A percentile compares a stretch with the other conserved stretches of the same genome.
phyloP scores from a whole-genome alignment of 345 rosid genomes.

The Carallia brachiata region DNA sequence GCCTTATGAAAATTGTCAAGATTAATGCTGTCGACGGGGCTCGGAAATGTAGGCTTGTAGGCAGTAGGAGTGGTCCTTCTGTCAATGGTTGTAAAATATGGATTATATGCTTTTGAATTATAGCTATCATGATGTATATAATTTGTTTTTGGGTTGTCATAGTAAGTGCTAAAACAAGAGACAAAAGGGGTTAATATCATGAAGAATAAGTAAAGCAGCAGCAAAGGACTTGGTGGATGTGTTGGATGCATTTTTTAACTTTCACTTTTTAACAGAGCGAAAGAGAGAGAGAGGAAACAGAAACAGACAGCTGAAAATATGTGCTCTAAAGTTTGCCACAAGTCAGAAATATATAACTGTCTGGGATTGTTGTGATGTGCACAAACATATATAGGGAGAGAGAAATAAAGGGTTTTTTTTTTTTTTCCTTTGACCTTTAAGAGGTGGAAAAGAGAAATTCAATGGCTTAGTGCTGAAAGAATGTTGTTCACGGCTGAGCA shows the following conservation, averaged over 20 bases:
- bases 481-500: background rate
- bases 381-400: background rate
- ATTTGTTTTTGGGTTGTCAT: slow-evolving; percentile 1
- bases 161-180: slow-evolving; percentile 21
- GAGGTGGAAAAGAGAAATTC: background rate
- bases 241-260: slow-evolving; percentile 17
- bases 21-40: background rate
- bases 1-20: too few relatives aligned
- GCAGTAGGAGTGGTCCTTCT: background rate
- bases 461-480: background rate
- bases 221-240: slow-evolving; percentile 10
- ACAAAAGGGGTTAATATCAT: slow-evolving; percentile 7
- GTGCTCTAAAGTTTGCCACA: background rate
- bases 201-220: background rate
- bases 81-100: background rate
- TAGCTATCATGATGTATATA: background rate
- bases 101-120: background rate
- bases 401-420: background rate
- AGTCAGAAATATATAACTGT: too few relatives aligned
- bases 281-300: background rate
- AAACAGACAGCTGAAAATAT: background rate
- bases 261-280: background rate
- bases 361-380: slow-evolving; percentile 4
- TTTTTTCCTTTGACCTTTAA: background rate
- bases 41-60: background rate